Percentiles rank a stretch among this genome's conserved stretches.
phyloP scores from a whole-genome alignment of 768 basidiomycete species.

The Suillus ampliporus region DNA sequence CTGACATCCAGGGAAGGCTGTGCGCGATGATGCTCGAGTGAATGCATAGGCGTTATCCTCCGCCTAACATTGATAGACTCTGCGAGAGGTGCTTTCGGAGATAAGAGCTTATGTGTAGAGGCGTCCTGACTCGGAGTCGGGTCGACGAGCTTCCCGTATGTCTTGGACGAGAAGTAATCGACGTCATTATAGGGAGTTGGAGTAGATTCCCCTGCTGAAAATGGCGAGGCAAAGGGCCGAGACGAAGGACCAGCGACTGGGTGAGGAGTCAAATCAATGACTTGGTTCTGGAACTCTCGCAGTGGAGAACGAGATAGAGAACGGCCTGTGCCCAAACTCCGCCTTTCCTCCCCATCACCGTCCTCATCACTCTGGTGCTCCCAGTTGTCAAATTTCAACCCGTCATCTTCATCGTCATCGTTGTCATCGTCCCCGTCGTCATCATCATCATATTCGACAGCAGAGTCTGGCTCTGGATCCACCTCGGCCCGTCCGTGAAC shows the following conservation, averaged over 20 bases:
- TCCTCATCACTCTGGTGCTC: constrained; percentile 46
- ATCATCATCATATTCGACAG: constrained; percentile 24
- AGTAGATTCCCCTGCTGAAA: neutral
- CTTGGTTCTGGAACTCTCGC: constrained; percentile 19
- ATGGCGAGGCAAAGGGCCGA: constrained; percentile 9
- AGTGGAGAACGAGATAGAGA: constrained; percentile 13
- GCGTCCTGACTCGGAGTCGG: constrained; percentile 18
- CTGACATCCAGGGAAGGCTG: constrained; percentile 23
- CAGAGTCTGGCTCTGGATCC: constrained; percentile 30
- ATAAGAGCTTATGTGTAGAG: constrained; percentile 22
- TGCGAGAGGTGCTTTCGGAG: constrained; percentile 19
- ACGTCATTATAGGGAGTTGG: neutral
- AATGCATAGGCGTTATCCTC: constrained; percentile 13
- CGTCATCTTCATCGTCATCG: constrained; percentile 32
- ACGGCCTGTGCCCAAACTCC: constrained; percentile 23
- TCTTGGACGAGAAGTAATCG: constrained; percentile 16
- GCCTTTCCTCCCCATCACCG: constrained; percentile 35
- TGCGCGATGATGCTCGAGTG: constrained; percentile 7
- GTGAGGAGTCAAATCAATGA: constrained; percentile 8
- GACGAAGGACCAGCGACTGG: constrained; percentile 11
- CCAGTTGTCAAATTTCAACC: constrained; percentile 35
- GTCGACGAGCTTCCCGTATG: constrained; percentile 13
- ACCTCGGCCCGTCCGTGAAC: constrained; percentile 38
- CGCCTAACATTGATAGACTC: constrained; percentile 9
- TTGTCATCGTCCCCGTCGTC: constrained; percentile 42